phyloP scores from a whole-genome alignment of 2,329 filamentous ascomycete species.

The Aspergillus sp. region DNA sequence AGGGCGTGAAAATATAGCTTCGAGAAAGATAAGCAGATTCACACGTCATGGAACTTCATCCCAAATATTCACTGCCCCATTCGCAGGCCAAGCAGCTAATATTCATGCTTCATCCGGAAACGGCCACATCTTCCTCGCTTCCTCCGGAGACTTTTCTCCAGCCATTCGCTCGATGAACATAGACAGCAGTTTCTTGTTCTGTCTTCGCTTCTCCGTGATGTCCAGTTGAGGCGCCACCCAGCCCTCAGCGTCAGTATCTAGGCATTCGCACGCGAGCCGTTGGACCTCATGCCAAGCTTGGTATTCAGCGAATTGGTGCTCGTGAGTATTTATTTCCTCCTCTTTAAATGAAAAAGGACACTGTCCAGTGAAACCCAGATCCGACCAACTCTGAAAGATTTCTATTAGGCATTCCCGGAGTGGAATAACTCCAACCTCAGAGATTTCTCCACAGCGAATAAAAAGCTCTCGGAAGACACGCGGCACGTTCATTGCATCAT shows the following conservation, averaged over 20 bases:
- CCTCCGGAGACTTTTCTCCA: conserved; percentile 11
- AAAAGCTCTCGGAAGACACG: conserved; percentile 27
- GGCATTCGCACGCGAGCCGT: conserved; percentile 18
- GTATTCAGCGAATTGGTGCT: conserved; percentile 25
- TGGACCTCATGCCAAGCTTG: conserved; percentile 19
- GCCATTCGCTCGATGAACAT: conserved; percentile 13
- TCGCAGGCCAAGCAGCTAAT: too few species aligned
- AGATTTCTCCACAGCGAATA: conserved; percentile 21
- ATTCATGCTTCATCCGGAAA: conserved; percentile 7
- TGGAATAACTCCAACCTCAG: conserved; percentile 21
- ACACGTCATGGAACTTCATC: too few species aligned
- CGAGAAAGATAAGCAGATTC: too few species aligned
- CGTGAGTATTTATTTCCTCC: conserved; percentile 20
- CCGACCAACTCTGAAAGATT: conserved; percentile 20
- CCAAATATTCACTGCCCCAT: background rate
- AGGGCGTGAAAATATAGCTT: too few species aligned
- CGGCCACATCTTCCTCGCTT: conserved; percentile 15
- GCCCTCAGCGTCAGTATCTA: conserved; percentile 28
- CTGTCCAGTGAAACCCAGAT: conserved; percentile 15
- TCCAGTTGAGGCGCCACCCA: conserved; percentile 25
- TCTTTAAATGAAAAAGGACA: conserved; percentile 23
- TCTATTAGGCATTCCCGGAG: conserved; percentile 27
- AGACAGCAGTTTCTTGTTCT: conserved; percentile 19
- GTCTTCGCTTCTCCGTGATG: conserved; percentile 13
- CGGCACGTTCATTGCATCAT: conserved; percentile 18